Evolutionary conservation across 192 early-diverging fungal species (phyloP), one percentile per base, ranked within the genome.

Genomic region (Spizellomyces punctatus): DNA sequence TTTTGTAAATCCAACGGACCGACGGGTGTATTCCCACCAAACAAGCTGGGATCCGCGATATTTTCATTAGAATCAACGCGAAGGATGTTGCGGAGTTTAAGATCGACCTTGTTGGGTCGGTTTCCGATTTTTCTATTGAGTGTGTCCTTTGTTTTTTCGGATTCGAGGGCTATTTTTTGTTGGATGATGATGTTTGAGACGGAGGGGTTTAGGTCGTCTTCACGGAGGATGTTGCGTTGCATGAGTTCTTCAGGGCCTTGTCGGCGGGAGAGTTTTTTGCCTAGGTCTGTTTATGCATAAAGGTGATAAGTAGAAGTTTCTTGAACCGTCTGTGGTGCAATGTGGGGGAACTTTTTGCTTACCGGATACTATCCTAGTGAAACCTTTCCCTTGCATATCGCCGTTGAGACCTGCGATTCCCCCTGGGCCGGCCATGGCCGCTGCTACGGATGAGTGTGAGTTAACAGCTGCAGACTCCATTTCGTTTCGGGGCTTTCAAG

Each of bases 31-130:
- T 1, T 41, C 19, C 62, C 62, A 48, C 19, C 60, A 12, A 19
- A 12, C 14, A 54, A 19, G 14, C 0, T 14, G 14, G 16, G 21
- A 42, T 19, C 59, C 42, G 17, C 59, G 10, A 21, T 60, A 22
- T 41, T 61, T 27, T 61, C 59, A 0, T 61, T 42, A 61, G 59
- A 61, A 6, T 71, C 74, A 0, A 70, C 78, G 66, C 78, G 72
- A 42, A 87, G 63, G 64, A 87, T 87, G 74, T 87, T 87, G 54
- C 81, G 58, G 6, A 83, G 69, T 69, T 87, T 87, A 19, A 87
- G 65, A 62, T 87, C 85, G 42, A 76, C 79, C 58, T 80, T 80
- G 10, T 74, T 70, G 5, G 85, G 83, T n/a, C 85, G 71, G 14
- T 78, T 61, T 12, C 56, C 64, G 0, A 87, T 58, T 36, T 73